Percentiles rank a stretch among this genome's conserved stretches.
These are phyloP conservation scores for Aspergillus ellipticus DNA, from an alignment of 495 filamentous ascomycete genomes.

Conservation along the genomic window DNA sequence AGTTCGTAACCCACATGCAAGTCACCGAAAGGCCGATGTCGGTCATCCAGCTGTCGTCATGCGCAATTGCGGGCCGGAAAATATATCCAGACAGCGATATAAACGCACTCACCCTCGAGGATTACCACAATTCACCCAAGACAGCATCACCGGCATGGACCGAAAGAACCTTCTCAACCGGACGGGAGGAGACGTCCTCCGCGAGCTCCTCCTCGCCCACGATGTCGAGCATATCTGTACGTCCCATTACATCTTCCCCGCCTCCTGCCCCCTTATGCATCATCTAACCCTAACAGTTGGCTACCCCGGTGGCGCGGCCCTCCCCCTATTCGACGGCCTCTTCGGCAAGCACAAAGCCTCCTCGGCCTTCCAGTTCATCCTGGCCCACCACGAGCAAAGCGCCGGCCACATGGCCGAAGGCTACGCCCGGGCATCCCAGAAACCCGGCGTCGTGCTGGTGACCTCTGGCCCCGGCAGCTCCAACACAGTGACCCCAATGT, in stretches of 20 bases:
- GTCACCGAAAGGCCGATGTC: no score
- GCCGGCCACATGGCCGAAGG: constrained; percentile 66
- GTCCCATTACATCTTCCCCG: background rate
- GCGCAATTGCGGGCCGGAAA: no score
- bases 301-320: background rate
- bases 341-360: background rate
- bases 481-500: constrained; percentile 60
- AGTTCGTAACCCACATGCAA: no score
- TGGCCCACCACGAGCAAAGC: constrained; percentile 61
- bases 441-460: constrained; percentile 60
- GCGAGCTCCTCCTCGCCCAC: constrained; percentile 1
- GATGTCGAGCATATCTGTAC: constrained; percentile 6
- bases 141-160: background rate
- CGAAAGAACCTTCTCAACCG: background rate
- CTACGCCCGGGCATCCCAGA: constrained; percentile 58
- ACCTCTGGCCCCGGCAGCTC: constrained; percentile 61
- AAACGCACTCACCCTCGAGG: no score
- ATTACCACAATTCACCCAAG: no score
- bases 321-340: background rate
- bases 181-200: constrained; percentile 8
- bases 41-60: no score
- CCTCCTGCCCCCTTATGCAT: no score
- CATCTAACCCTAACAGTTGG: background rate
- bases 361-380: constrained; percentile 59
- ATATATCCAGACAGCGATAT: no score